Evolutionary conservation across 177 flowering plant genomes (phyloP).

Genomic region (Vitis hybrid): DNA sequence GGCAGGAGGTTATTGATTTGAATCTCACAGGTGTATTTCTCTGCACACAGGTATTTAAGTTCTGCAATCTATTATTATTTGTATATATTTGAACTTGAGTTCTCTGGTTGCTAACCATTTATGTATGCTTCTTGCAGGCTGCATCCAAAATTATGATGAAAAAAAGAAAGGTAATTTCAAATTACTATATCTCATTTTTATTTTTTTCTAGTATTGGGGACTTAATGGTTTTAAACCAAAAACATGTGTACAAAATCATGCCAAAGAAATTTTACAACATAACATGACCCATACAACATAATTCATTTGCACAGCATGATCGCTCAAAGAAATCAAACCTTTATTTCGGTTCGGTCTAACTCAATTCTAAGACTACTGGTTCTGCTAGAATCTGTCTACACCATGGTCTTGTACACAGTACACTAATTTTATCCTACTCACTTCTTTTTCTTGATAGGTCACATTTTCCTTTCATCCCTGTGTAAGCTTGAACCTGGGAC

Average conservation of each 20-base stretch:
- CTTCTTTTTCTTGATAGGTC: too few relatives aligned
- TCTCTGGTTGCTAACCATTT: neutral
- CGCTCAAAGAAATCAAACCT: too few relatives aligned
- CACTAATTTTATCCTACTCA: too few relatives aligned
- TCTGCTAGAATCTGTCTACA: neutral
- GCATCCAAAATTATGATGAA: slow-evolving; percentile 97
- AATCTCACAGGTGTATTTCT: slow-evolving; percentile 80
- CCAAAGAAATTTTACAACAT: too few relatives aligned
- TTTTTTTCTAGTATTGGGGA: neutral
- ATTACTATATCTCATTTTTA: neutral
- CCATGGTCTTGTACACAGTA: neutral
- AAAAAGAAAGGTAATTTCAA: slow-evolving; percentile 75
- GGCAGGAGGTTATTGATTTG: slow-evolving; percentile 83
- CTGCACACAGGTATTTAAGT: slow-evolving; percentile 62
- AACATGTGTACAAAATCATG: too few relatives aligned
- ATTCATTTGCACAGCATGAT: neutral
- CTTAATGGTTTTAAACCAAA: neutral
- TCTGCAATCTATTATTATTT: neutral
- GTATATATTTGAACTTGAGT: slow-evolving; percentile 2
- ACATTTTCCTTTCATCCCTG: too few relatives aligned
- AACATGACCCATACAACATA: too few relatives aligned
- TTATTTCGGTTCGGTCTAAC: too few relatives aligned
- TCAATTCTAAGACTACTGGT: too few relatives aligned
- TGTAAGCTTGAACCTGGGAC: too few relatives aligned
- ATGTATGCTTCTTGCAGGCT: slow-evolving; percentile 54